Conservation (phyloP, 164 flowering plant genomes). For the Chimonanthus salicifolius region DNA sequence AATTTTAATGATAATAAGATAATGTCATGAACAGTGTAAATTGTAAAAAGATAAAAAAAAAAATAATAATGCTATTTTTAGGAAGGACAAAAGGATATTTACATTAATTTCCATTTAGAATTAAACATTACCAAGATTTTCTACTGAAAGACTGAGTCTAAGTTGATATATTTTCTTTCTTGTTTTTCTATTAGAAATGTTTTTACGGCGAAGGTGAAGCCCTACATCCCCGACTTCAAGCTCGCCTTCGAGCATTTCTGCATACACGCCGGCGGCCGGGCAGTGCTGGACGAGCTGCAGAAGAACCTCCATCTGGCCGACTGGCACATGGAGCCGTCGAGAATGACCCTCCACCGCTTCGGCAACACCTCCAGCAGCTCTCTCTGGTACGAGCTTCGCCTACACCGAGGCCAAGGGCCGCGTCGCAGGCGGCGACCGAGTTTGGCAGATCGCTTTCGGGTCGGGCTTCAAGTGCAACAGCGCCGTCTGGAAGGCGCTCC, state of each 20-base stretch:
- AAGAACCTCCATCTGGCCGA: constrained; percentile 63
- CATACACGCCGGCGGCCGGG: constrained; percentile 80
- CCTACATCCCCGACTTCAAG: constrained; percentile 81
- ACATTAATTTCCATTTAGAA: too few relatives aligned
- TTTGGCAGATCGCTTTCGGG: constrained; percentile 91
- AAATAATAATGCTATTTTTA: too few relatives aligned
- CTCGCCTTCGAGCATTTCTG: constrained; percentile 60
- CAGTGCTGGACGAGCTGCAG: constrained; percentile 71
- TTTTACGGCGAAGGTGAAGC: constrained; percentile 52
- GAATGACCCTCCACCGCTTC: constrained; percentile 82
- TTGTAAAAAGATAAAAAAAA: too few relatives aligned
- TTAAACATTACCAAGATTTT: too few relatives aligned
- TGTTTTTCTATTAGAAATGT: constrained; percentile 20
- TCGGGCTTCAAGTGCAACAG: constrained; percentile 91
- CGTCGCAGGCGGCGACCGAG: constrained; percentile 50
- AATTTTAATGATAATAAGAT: too few relatives aligned
- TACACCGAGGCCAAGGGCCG: constrained; percentile 74
- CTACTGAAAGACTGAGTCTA: too few relatives aligned
- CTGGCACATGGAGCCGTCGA: constrained; percentile 85
- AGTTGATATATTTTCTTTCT: too few relatives aligned
- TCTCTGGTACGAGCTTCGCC: constrained; percentile 51
- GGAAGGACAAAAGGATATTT: too few relatives aligned
- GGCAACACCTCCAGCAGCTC: constrained; percentile 77
- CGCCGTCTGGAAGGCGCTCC: constrained; percentile 76
- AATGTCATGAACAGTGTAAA: too few relatives aligned